Conservation (phyloP, 345 rosid genomes). For the Lumnitzera racemosa region DNA sequence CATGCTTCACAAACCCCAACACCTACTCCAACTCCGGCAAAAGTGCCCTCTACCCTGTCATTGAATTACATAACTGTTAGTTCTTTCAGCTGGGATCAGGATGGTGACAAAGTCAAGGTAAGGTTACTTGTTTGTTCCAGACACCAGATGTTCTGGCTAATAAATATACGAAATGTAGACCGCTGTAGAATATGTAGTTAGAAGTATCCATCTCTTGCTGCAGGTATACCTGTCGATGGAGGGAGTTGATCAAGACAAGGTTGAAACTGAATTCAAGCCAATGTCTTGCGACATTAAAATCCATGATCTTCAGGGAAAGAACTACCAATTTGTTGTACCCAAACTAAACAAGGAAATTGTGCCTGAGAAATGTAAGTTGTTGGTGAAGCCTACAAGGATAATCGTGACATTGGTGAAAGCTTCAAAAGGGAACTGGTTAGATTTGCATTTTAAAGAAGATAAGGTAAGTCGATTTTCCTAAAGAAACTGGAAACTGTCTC, state of each 20-base stretch:
- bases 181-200: too few relatives aligned
- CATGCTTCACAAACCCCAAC: constrained; percentile 13
- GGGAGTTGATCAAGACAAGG: constrained; percentile 65
- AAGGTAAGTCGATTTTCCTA: constrained; percentile 41
- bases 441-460: constrained; percentile 81
- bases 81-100: constrained; percentile 98
- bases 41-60: constrained; percentile 25
- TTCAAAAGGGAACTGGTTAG: constrained; percentile 82
- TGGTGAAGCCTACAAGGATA: constrained; percentile 70
- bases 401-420: constrained; percentile 60
- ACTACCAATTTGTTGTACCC: constrained; percentile 58
- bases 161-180: too few relatives aligned
- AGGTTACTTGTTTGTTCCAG: too few relatives aligned
- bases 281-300: constrained; percentile 62
- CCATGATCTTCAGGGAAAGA: constrained; percentile 78
- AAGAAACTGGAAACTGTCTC: background rate
- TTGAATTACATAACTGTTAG: constrained; percentile 46
- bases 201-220: background rate
- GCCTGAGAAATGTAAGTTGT: constrained; percentile 71
- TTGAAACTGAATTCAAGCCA: constrained; percentile 61
- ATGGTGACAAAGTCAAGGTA: constrained; percentile 91
- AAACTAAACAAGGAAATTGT: constrained; percentile 69
- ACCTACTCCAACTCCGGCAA: constrained; percentile 28
- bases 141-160: too few relatives aligned
- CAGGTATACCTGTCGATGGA: constrained; percentile 78